Conservation (phyloP, 2,329 filamentous ascomycete species). For the Colletotrichum simmondsii region DNA sequence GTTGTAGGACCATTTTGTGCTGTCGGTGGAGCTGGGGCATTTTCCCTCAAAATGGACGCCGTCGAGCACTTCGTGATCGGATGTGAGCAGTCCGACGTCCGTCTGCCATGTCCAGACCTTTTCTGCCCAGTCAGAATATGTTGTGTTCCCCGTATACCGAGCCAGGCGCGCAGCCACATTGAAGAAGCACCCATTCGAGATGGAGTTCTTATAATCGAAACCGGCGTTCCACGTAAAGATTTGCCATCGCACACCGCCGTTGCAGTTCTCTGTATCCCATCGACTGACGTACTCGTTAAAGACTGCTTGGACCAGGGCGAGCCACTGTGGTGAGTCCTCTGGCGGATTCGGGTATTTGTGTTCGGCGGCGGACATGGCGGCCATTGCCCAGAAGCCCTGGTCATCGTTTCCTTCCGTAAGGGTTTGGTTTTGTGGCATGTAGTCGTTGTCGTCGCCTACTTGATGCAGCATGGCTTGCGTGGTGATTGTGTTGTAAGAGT, state of each 20-base stretch:
- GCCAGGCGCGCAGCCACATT: conserved; percentile 78
- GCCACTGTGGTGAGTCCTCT: conserved; percentile 73
- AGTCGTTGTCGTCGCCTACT: conserved; percentile 66
- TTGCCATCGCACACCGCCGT: conserved; percentile 86
- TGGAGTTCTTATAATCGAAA: conserved; percentile 75
- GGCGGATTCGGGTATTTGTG: conserved; percentile 78
- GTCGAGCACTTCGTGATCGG: conserved; percentile 64
- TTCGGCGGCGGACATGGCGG: conserved; percentile 82
- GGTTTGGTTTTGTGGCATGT: conserved; percentile 75
- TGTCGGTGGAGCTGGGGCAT: conserved; percentile 69
- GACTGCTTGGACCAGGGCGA: conserved; percentile 79
- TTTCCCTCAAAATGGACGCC: conserved; percentile 55
- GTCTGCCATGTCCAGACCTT: conserved; percentile 76
- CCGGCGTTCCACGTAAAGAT: conserved; percentile 83
- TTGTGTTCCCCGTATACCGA: conserved; percentile 81
- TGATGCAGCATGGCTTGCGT: conserved; percentile 71
- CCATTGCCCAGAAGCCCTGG: conserved; percentile 86
- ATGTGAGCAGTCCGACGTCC: conserved; percentile 65
- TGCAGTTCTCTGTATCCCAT: conserved; percentile 75
- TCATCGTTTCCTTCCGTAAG: conserved; percentile 76
- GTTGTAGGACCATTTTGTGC: conserved; percentile 77
- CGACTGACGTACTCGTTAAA: conserved; percentile 83
- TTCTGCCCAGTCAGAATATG: conserved; percentile 81
- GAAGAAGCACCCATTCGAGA: conserved; percentile 77
- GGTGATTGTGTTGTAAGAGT: conserved; percentile 70